Conservation (phyloP, 805 yeast genomes). For the Vanderwaltozyma polyspora region DNA sequence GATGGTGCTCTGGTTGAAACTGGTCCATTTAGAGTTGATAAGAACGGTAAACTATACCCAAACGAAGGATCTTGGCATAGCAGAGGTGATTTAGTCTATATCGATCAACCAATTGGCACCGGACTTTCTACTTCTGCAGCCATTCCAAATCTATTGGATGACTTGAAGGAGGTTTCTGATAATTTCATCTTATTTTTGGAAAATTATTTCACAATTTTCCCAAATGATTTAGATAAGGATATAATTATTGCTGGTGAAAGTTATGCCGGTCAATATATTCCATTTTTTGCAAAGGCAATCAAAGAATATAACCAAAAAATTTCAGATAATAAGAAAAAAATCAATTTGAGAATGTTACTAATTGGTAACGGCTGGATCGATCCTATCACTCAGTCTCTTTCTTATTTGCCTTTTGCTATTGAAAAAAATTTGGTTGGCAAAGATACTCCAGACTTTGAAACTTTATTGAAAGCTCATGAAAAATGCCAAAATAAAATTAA, state of each 20-base stretch:
- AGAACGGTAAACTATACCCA: conserved; percentile 34
- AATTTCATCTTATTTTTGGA: conserved; percentile 58
- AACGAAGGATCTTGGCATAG: conserved; percentile 81
- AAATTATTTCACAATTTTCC: conserved; percentile 58
- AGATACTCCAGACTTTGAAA: conserved; percentile 30
- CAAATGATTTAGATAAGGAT: conserved; percentile 53
- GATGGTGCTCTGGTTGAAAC: conserved; percentile 91
- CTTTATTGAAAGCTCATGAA: conserved; percentile 41
- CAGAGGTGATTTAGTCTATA: conserved; percentile 64
- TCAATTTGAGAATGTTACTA: conserved; percentile 52
- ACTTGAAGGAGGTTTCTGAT: conserved; percentile 44
- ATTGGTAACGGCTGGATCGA: conserved; percentile 95
- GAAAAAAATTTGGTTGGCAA: conserved; percentile 44
- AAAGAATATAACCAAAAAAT: conserved; percentile 32
- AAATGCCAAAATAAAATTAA: conserved; percentile 47
- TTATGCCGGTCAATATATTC: conserved; percentile 94
- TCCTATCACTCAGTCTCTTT: conserved; percentile 72
- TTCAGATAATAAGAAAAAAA: conserved; percentile 7
- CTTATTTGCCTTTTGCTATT: conserved; percentile 62
- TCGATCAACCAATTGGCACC: conserved; percentile 93
- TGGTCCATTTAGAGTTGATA: conserved; percentile 70
- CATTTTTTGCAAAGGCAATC: conserved; percentile 65
- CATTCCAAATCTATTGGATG: conserved; percentile 24
- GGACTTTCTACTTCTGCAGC: conserved; percentile 65
- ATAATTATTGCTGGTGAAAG: conserved; percentile 87